Evolutionary conservation across 306 rosid species (phyloP), one percentile per base, ranked within the genome.

Genomic region (Luffa aegyptiaca): DNA sequence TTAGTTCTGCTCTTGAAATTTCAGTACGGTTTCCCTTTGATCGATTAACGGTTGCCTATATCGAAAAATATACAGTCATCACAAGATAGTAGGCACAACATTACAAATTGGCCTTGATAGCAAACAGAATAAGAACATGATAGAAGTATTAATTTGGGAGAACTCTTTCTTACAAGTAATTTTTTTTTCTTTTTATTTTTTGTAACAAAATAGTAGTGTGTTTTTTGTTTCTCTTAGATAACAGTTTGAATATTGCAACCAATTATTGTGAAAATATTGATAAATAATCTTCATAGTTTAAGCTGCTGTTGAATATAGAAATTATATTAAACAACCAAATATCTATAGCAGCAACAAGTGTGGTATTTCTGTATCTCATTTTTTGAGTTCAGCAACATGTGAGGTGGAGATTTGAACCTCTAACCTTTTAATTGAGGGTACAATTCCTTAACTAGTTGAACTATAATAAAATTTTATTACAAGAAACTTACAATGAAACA

Each of bases 21-120:
- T 87, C 98, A 18, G 94, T 91, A 81, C 88, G 88, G 73, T 89
- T 93, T 81, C 99, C 98, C 82, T 93, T 95, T 59, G 97, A 83
- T 18, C 97, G 95, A 82, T 96, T 93, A 39, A 90, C 98, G 4
- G 85, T 91, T 78, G 97, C 97, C 99, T 93, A 85, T 39, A 86
- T 55, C 45, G 57, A 65, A 49, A n/a, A 53, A 78, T 53, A 61
- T 7, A 71, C 84, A 33, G 65, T 49, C 44, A 35, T 36, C 57
- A 80, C 33, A 49, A 70, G 45, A 53, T 17, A 61, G 69, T 64
- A 72, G 39, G 69, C 20, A 71, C 56, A 26, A 36, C 49, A 76
- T 3, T 16, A 16, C 3, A 2, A 52, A 7, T 44, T 8, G 12
- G 35, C 33, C 17, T 33, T 64, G 4, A 33, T 3, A 10, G 3